phyloP scores from a whole-genome alignment of 2,329 filamentous ascomycete genomes.

The Stachybotrys elegans region DNA sequence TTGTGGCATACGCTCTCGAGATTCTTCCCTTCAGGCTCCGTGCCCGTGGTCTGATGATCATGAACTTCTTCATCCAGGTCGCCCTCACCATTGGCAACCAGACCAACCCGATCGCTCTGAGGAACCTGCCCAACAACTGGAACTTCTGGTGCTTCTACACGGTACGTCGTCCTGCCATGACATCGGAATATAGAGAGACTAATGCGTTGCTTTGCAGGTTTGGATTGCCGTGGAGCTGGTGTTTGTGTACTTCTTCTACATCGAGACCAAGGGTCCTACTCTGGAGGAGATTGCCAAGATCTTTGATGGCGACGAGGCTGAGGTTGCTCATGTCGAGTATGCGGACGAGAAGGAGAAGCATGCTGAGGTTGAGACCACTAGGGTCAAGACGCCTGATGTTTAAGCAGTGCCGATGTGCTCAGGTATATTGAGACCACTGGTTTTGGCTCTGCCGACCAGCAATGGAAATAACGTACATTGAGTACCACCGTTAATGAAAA shows the following conservation, averaged over 20 bases:
- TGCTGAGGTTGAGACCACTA: constrained; percentile 1
- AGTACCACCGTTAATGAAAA: no score
- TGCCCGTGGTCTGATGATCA: constrained; percentile 4
- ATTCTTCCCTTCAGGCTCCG: constrained; percentile 2
- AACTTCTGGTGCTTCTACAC: constrained; percentile 4
- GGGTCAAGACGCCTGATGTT: not conserved
- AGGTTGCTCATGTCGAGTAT: constrained; percentile 3
- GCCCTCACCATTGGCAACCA: constrained; percentile 3
- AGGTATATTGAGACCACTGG: no score
- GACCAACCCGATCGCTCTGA: constrained; percentile 2
- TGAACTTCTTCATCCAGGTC: constrained; percentile 3
- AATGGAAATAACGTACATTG: no score
- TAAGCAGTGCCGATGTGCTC: not conserved
- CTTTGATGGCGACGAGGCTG: constrained; percentile 1
- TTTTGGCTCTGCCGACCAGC: no score
- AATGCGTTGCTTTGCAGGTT: not conserved
- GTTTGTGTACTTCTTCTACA: constrained; percentile 3
- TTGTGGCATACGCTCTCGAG: constrained; percentile 2
- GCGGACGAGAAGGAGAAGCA: constrained; percentile 1
- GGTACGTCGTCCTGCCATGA: not conserved
- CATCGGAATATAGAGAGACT: not conserved
- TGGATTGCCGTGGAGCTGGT: constrained; percentile 4
- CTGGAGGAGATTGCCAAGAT: constrained; percentile 3
- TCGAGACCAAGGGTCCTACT: constrained; percentile 3
- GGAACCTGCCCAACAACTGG: constrained; percentile 2